Evolutionary conservation across 1,139 yeast genomes (phyloP).

Genomic region (Diutina rugosa): DNA sequence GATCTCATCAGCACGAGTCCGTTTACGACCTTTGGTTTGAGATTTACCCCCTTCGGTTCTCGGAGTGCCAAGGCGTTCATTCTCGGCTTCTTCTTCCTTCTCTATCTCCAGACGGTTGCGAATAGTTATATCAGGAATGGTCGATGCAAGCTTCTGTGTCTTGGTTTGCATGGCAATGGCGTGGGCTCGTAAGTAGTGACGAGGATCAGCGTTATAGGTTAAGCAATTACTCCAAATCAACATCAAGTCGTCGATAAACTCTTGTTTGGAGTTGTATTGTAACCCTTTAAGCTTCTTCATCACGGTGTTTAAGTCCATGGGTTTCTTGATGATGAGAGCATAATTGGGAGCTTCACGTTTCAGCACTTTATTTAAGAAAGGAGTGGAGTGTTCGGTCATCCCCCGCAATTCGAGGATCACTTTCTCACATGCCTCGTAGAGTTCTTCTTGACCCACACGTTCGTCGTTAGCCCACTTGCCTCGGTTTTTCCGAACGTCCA

Average conservation of each 20-base stretch:
- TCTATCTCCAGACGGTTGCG: constrained; percentile 80
- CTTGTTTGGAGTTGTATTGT: constrained; percentile 72
- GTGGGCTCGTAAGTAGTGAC: constrained; percentile 80
- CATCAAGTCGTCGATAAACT: constrained; percentile 87
- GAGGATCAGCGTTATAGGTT: constrained; percentile 89
- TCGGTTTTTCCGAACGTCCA: constrained; percentile 88
- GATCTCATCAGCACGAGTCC: constrained; percentile 25
- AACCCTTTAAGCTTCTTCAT: constrained; percentile 75
- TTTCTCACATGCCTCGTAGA: constrained; percentile 94
- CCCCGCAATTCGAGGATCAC: constrained; percentile 84
- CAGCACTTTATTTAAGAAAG: constrained; percentile 86
- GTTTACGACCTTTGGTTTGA: constrained; percentile 29
- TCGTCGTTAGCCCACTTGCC: constrained; percentile 98
- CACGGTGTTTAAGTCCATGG: constrained; percentile 95
- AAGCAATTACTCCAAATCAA: constrained; percentile 92
- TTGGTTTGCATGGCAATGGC: constrained; percentile 95
- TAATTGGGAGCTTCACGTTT: constrained; percentile 97
- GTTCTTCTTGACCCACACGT: constrained; percentile 90
- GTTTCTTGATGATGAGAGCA: constrained; percentile 75
- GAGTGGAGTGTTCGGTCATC: constrained; percentile 93
- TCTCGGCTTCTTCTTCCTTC: constrained; percentile 43
- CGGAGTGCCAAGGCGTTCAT: constrained; percentile 5
- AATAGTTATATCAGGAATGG: constrained; percentile 79
- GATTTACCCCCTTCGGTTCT: constrained; percentile 13
- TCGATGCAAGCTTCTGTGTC: constrained; percentile 59